Conservation (phyloP, 129 eudicot species). For the Flaveria robusta region DNA sequence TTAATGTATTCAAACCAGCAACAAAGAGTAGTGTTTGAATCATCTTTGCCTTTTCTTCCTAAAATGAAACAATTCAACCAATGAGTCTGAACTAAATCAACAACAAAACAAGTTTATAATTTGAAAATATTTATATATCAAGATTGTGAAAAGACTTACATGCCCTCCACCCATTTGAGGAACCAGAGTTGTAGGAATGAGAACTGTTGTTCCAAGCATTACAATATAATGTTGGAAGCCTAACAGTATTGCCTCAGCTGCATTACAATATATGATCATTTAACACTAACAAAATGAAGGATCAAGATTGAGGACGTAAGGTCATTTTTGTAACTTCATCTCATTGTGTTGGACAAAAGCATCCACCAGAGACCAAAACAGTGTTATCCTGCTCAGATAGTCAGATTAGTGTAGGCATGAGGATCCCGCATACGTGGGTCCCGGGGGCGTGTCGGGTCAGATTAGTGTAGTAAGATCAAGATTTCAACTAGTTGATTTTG, state of each 20-base stretch:
- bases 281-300: neutral
- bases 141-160: conserved; percentile 49
- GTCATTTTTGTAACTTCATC: neutral
- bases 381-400: no score
- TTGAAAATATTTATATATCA: neutral
- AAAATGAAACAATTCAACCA: neutral
- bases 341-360: no score
- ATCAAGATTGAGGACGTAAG: conserved; percentile 8
- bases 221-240: conserved; percentile 96
- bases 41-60: conserved; percentile 90
- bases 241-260: conserved; percentile 97
- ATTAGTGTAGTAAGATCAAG: no score
- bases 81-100: neutral
- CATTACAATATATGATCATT: conserved; percentile 28
- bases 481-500: no score
- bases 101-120: neutral
- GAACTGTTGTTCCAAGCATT: conserved; percentile 97
- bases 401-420: no score
- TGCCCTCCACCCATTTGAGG: conserved; percentile 98
- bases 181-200: conserved; percentile 82
- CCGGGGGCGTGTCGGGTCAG: no score
- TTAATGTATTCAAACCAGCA: conserved; percentile 83
- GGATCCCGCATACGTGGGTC: no score
- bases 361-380: no score
- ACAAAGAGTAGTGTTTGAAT: conserved; percentile 95